Evolutionary conservation across 1,284 basidiomycete genomes (phyloP).

Genomic region (Tilletiaria anomala): DNA sequence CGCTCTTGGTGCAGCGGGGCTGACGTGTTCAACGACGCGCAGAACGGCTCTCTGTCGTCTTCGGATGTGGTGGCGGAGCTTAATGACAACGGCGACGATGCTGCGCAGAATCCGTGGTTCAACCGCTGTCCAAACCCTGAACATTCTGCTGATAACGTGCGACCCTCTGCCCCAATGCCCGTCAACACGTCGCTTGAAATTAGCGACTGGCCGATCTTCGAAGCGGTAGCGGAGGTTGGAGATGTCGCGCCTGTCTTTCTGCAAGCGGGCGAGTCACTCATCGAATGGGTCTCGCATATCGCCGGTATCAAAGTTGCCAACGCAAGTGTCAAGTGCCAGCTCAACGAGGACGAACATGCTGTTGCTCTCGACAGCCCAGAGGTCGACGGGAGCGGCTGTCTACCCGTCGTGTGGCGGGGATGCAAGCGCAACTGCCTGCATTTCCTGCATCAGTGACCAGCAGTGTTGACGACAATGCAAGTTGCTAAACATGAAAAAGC

Average conservation of each 20-base stretch:
- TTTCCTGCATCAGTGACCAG: constrained; percentile 8
- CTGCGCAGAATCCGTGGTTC: constrained; percentile 22
- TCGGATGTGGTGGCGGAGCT: too few species aligned
- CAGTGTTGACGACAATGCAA: too few species aligned
- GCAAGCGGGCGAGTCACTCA: constrained; percentile 13
- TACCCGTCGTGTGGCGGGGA: constrained; percentile 19
- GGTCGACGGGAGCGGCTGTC: constrained; percentile 8
- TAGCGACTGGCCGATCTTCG: constrained; percentile 1
- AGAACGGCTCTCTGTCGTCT: too few species aligned
- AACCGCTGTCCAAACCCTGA: constrained; percentile 24
- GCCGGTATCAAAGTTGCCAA: constrained; percentile 22
- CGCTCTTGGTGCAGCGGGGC: too few species aligned
- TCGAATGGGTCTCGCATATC: constrained; percentile 36
- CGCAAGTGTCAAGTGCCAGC: too few species aligned
- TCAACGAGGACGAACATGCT: too few species aligned
- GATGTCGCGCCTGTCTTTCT: constrained; percentile 16
- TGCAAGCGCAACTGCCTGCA: constrained; percentile 17
- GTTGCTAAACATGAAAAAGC: too few species aligned
- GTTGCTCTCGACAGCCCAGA: constrained; percentile 11
- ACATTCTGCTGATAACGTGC: constrained; percentile 8
- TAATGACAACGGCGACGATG: constrained; percentile 23
- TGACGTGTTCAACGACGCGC: too few species aligned
- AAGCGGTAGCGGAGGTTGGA: neutral
- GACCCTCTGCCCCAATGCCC: neutral
- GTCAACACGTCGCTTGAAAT: neutral